Evolutionary conservation across 2,329 filamentous ascomycete species (phyloP).

Genomic region (Aspergillus melleus): DNA sequence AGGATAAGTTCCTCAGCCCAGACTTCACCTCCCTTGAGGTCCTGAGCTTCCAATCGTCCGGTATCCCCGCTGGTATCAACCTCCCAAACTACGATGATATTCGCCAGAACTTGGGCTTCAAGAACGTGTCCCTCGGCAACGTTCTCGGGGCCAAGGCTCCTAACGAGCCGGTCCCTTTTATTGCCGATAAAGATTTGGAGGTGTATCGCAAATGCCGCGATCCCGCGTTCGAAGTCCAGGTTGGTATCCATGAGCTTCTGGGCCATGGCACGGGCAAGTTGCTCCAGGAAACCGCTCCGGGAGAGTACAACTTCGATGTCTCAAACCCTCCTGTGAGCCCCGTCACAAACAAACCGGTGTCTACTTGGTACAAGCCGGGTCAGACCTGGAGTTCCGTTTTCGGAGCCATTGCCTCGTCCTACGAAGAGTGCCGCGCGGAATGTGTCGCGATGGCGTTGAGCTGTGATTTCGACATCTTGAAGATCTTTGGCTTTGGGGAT

Average conservation of each 20-base stretch:
- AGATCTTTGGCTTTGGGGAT: constrained; percentile 89
- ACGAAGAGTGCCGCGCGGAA: constrained; percentile 93
- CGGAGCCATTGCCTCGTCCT: constrained; percentile 79
- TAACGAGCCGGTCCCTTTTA: constrained; percentile 90
- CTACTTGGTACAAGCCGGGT: constrained; percentile 88
- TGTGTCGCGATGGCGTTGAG: constrained; percentile 88
- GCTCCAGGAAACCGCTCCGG: constrained; percentile 80
- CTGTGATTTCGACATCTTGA: constrained; percentile 83
- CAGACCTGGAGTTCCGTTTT: constrained; percentile 96
- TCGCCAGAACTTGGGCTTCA: constrained; percentile 64
- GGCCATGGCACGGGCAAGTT: constrained; percentile 93
- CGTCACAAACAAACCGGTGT: constrained; percentile 72
- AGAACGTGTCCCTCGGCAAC: constrained; percentile 82
- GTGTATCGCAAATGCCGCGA: constrained; percentile 83
- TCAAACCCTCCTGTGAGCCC: constrained; percentile 79
- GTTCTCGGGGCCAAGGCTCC: constrained; percentile 88
- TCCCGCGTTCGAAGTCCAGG: constrained; percentile 88
- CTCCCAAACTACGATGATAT: constrained; percentile 61
- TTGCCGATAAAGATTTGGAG: constrained; percentile 72
- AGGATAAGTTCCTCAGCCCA: constrained; percentile 90
- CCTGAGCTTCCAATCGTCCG: constrained; percentile 70
- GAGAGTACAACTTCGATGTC: constrained; percentile 84
- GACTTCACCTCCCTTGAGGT: constrained; percentile 97
- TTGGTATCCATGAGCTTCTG: constrained; percentile 86
- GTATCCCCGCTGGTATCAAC: constrained; percentile 62